Base-by-base conservation (phyloP, 768 basidiomycete genomes). In the Boletus edulis region DNA sequence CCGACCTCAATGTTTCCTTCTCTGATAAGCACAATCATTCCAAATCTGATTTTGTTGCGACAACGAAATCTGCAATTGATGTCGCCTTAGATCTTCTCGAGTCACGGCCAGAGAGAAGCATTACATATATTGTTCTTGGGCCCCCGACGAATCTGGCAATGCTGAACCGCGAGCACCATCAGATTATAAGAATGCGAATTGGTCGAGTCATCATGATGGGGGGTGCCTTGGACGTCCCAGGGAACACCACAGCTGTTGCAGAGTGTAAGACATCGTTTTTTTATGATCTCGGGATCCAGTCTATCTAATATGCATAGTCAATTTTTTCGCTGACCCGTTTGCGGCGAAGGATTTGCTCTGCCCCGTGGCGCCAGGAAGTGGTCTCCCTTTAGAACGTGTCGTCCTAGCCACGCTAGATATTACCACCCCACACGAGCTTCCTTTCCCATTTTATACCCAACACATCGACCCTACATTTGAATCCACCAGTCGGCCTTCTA, bases 121-220 rank as follows among this genome's bases (percentile, higher is more conserved):
- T 92, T 20, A 86, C 87, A 13, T 92, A 91, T 59, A 76, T 93
- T 55, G 82, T 78, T 9, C 77, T 93, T 8, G 89, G 89, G 1
- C 87, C 89, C 41, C 77, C 91, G 51, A 95, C 93, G 12, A 93
- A 88, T 62, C 77, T 98, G 32, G 91, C 91, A 1, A 72, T 75
- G 34, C 75, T 89, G 55, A 73, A 90, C 67, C 79, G 78, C 8
- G 62, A 75, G 41, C 79, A 91, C 59, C 76, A 80, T 11, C 66
- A 74, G 35, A 72, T 79, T 12, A 75, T 94, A 31, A 71, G 72
- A 9, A 70, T 79, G 13, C 81, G 81, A 41, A 80, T 92, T 29
- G 90, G 85, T 5, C 79, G 85, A n/a, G 74, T 98, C 9, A 73
- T 94, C 20, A 86, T 85, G 67, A 96, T 98, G 93, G 94, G 94